Evolutionary conservation across 257 asterid species (phyloP).

Genomic region (Lantana camara): DNA sequence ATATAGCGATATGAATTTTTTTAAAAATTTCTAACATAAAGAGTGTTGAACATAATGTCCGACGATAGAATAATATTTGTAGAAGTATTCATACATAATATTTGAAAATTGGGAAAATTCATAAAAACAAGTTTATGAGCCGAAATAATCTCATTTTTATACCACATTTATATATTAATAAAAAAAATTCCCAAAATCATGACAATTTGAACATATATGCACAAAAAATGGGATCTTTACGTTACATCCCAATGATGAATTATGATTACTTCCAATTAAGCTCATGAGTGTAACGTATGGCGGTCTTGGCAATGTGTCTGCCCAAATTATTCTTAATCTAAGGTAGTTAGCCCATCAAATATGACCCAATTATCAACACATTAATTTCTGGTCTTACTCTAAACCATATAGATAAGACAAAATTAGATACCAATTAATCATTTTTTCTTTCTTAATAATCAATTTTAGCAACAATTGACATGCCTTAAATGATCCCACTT

Average conservation of each 20-base stretch:
- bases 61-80: too few relatives aligned
- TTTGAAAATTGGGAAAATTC: neutral
- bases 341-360: slow-evolving; percentile 32
- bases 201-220: slow-evolving; percentile 1
- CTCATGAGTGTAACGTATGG: slow-evolving; percentile 23
- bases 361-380: slow-evolving; percentile 30
- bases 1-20: too few relatives aligned
- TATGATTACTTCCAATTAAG: slow-evolving; percentile 5
- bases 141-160: too few relatives aligned
- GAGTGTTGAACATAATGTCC: too few relatives aligned
- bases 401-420: neutral
- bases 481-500: too few relatives aligned
- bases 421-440: neutral
- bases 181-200: too few relatives aligned
- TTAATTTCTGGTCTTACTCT: neutral
- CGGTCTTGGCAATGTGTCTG: slow-evolving; percentile 23
- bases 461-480: too few relatives aligned
- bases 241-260: slow-evolving; percentile 23
- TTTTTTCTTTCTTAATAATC: neutral
- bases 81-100: too few relatives aligned
- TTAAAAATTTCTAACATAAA: too few relatives aligned
- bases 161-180: too few relatives aligned
- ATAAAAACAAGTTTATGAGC: neutral
- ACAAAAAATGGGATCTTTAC: slow-evolving; percentile 26
- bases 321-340: slow-evolving; percentile 20